Evolutionary conservation across 2,329 filamentous ascomycete genomes (phyloP), one percentile per base, ranked within the genome.

Genomic region (Nigrospora sphaerica): DNA sequence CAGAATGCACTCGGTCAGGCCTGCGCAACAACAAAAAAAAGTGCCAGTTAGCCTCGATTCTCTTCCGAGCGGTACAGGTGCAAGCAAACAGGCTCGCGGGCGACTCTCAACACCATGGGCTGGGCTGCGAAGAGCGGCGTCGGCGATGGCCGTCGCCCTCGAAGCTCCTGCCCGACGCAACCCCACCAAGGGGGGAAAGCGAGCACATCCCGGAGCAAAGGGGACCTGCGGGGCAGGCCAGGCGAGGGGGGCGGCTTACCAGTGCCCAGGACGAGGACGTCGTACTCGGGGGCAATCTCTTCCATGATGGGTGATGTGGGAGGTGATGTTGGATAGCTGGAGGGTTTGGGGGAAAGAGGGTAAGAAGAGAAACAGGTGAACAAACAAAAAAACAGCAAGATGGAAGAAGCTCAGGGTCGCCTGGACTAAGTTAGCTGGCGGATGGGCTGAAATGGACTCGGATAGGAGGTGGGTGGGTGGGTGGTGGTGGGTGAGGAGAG

Each of bases 1-100:
- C 59, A 98, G 87, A 65, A 98, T 93, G 74, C 93, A 98, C 82
- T 98, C 93, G 54, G 92, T 97, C 80, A 98, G 73, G 66, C 93
- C 92, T 95, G 62, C 39, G 49, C 23, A 28, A n/a, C n/a, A n/a
- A n/a, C n/a, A n/a, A n/a, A n/a, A n/a, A 28, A 23, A 28, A 28
- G 23, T 28, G 6, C 23, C 4, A 28, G 23, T 28, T 28, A 28
- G 23, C 23, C 23, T 28, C 23, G 23, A 28, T 28, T 10, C n/a
- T n/a, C n/a, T n/a, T n/a, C 23, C 23, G 7, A 28, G 5, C 23
- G 23, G 23, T 28, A 2, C 23, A 10, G 23, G 23, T 7, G 23
- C 23, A 28, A 28, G 23, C 23, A 28, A 28, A 28, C 5, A 6
- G 23, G 10, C 23, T 28, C 23, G 23, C 23, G 23, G 23, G 23